Evolutionary conservation across 2,329 filamentous ascomycete species (phyloP).

Genomic region (Trichophyton rubrum): DNA sequence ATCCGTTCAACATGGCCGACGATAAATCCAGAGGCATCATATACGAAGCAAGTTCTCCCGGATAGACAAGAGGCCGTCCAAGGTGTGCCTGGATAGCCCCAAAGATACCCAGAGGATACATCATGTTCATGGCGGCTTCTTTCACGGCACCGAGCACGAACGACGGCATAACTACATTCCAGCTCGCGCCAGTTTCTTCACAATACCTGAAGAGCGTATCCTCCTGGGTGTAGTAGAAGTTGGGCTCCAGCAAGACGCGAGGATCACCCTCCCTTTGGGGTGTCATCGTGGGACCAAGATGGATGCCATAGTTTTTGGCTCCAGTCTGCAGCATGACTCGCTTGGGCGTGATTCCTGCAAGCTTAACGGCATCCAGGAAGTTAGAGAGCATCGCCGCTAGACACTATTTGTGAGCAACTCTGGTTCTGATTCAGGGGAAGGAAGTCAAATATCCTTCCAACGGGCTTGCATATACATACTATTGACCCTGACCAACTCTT

Average conservation of each 20-base stretch:
- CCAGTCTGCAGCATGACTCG: slow-evolving; percentile 37
- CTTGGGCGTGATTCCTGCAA: slow-evolving; percentile 33
- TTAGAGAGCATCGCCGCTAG: slow-evolving; percentile 32
- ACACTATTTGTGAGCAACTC: neutral
- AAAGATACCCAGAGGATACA: slow-evolving; percentile 17
- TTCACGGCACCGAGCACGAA: slow-evolving; percentile 19
- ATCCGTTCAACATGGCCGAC: slow-evolving; percentile 16
- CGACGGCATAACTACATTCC: slow-evolving; percentile 19
- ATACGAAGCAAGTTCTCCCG: slow-evolving; percentile 15
- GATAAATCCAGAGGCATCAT: slow-evolving; percentile 14
- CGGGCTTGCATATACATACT: slow-evolving; percentile 11
- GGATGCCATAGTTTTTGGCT: slow-evolving; percentile 18
- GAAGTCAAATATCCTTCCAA: neutral
- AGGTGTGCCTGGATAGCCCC: slow-evolving; percentile 16
- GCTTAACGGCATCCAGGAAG: slow-evolving; percentile 35
- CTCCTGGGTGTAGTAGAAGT: slow-evolving; percentile 22
- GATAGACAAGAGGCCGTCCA: slow-evolving; percentile 15
- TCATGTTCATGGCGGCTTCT: slow-evolving; percentile 18
- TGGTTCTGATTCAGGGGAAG: neutral
- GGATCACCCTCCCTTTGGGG: slow-evolving; percentile 20
- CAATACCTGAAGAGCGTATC: slow-evolving; percentile 17
- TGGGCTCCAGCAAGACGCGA: slow-evolving; percentile 15
- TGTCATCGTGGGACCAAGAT: slow-evolving; percentile 16
- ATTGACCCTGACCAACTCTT: slow-evolving; percentile 40
- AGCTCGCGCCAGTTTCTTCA: slow-evolving; percentile 13